Percentiles rank a stretch among this genome's conserved stretches.
Evolutionary conservation across 805 yeast species (phyloP).

Genomic region (Wickerhamiella hasegawae): DNA sequence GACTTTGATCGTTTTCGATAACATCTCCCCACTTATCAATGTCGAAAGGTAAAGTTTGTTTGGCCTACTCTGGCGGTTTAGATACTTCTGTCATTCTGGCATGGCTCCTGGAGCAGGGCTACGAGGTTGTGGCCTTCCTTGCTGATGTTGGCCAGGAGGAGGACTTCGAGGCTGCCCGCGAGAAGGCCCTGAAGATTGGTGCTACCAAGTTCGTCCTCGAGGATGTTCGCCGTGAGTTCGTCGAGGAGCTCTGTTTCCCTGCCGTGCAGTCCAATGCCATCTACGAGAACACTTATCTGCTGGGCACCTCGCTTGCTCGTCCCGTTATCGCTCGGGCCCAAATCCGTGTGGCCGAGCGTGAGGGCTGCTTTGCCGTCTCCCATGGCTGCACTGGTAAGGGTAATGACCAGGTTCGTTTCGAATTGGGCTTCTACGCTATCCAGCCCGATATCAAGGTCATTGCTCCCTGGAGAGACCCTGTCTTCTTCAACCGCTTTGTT

Average conservation of each 20-base stretch:
- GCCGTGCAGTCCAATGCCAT: slow-evolving; percentile 96
- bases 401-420: slow-evolving; percentile 98
- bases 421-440: slow-evolving; percentile 89
- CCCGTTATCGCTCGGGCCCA: slow-evolving; percentile 98
- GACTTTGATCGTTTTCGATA: background rate
- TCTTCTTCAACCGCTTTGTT: slow-evolving; percentile 84
- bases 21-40: slow-evolving; percentile 28
- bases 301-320: slow-evolving; percentile 97
- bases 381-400: slow-evolving; percentile 99
- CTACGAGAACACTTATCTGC: slow-evolving; percentile 89
- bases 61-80: slow-evolving; percentile 98
- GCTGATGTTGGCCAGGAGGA: slow-evolving; percentile 99
- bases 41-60: slow-evolving; percentile 98
- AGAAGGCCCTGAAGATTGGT: slow-evolving; percentile 91
- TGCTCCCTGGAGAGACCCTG: slow-evolving; percentile 99
- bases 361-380: slow-evolving; percentile 96
- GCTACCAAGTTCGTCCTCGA: slow-evolving; percentile 89
- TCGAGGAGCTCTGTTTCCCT: slow-evolving; percentile 83
- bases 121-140: slow-evolving; percentile 95
- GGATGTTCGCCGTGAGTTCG: slow-evolving; percentile 91
- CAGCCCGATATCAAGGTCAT: slow-evolving; percentile 93
- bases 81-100: slow-evolving; percentile 97
- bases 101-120: slow-evolving; percentile 95
- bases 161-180: slow-evolving; percentile 94
- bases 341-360: slow-evolving; percentile 88